Percentiles rank a stretch among this genome's conserved stretches.
phyloP scores from a whole-genome alignment of 2,329 filamentous ascomycete genomes.

The Aureobasidium vineae region DNA sequence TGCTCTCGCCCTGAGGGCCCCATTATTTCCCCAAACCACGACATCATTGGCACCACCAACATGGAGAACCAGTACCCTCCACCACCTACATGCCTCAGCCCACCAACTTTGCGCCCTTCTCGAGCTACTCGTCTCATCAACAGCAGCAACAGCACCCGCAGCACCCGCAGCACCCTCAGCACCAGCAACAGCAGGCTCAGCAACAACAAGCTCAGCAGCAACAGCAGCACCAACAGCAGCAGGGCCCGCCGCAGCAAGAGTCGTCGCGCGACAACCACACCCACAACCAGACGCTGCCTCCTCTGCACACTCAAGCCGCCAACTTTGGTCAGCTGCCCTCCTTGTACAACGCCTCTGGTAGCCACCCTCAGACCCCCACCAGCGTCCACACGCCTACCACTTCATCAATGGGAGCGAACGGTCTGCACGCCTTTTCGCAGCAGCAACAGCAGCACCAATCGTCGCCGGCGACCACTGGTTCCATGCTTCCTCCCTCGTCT shows the following conservation, averaged over 20 bases:
- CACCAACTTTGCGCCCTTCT: slow-evolving; percentile 26
- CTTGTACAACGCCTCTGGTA: slow-evolving; percentile 36
- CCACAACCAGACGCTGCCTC: slow-evolving; percentile 37
- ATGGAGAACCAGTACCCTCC: slow-evolving; percentile 35
- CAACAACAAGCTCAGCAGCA: slow-evolving; percentile 32
- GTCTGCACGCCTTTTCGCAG: slow-evolving; percentile 35
- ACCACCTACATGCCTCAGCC: slow-evolving; percentile 33
- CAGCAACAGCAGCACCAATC: slow-evolving; percentile 33
- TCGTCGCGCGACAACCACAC: slow-evolving; percentile 29
- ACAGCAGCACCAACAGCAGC: slow-evolving; percentile 33
- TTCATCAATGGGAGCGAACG: slow-evolving; percentile 34
- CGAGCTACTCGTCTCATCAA: slow-evolving; percentile 21
- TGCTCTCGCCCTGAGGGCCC: slow-evolving; percentile 25
- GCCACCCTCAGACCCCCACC: slow-evolving; percentile 37
- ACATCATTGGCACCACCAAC: slow-evolving; percentile 27
- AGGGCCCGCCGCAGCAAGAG: slow-evolving; percentile 27
- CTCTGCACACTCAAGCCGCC: slow-evolving; percentile 37
- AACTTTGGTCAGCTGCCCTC: slow-evolving; percentile 37
- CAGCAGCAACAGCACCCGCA: slow-evolving; percentile 28
- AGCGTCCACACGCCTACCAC: slow-evolving; percentile 39
- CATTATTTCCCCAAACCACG: slow-evolving; percentile 27
- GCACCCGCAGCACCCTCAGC: slow-evolving; percentile 27
- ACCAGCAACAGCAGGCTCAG: slow-evolving; percentile 30
- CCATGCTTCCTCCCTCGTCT: slow-evolving; percentile 39
- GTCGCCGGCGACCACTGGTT: slow-evolving; percentile 33